Evolutionary conservation across 129 eudicot genomes (phyloP).

Genomic region (Pittosporum tobira): DNA sequence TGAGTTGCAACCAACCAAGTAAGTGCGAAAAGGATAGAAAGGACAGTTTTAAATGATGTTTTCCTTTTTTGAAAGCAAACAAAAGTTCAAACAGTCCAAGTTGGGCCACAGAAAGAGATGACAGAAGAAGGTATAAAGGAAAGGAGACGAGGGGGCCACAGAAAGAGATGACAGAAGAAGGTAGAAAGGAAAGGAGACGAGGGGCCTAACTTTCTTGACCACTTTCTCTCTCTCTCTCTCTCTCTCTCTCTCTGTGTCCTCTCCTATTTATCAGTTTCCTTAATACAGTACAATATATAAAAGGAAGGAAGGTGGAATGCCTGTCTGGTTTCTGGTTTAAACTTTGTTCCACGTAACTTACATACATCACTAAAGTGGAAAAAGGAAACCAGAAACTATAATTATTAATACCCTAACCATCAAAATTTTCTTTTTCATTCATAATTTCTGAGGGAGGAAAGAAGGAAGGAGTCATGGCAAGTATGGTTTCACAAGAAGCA

Average conservation of each 20-base stretch:
- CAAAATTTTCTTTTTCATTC: not conserved
- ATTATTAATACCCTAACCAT: not conserved
- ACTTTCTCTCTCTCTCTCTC: conserved; percentile 1
- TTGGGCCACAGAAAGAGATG: not conserved
- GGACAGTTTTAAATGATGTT: no score
- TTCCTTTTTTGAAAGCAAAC: no score
- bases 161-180: not conserved
- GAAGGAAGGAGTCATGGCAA: conserved; percentile 28
- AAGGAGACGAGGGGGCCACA: not conserved
- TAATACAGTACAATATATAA: no score
- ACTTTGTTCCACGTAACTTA: not conserved
- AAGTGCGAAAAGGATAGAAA: no score
- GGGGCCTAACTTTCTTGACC: conserved; percentile 8
- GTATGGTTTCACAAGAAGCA: conserved; percentile 54
- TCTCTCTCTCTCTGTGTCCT: not conserved
- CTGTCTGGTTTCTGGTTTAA: conserved; percentile 5
- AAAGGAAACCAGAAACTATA: conserved; percentile 1
- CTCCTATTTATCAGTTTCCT: no score
- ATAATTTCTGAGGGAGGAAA: not conserved
- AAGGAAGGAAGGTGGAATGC: conserved; percentile 19
- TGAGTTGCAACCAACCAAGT: no score
- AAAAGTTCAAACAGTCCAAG: no score
- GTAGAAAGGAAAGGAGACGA: not conserved
- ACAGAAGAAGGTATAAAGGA: not conserved
- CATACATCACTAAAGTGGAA: not conserved